Evolutionary conservation across 192 early-diverging fungal species (phyloP), one percentile per base, ranked within the genome.

Genomic region (Backusella tuberculispora): DNA sequence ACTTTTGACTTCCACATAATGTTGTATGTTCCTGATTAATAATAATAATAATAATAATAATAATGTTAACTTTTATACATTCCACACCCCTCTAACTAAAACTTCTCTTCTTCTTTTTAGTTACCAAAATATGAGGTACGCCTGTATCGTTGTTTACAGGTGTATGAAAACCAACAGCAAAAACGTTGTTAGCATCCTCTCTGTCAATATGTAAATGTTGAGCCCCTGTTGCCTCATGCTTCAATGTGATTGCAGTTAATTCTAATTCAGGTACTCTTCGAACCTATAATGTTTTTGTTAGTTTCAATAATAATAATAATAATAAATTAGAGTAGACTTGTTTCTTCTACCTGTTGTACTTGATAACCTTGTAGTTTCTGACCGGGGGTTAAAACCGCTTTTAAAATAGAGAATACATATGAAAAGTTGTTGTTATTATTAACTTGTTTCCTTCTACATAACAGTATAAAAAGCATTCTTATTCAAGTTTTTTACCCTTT

Each of bases 131-230:
- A 77, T 98, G 97, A 63, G 95, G 90, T 7, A 97, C 92, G 4
- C 97, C 97, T 19, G 95, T 92, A 74, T 88, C 92, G 78, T 96
- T 92, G 7, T 71, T 83, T 6, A 91, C 89, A 56, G 95, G 91
- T 1, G 97, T 98, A 24, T 90, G 88, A 78, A 98, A 98, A 5
- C 91, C 95, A 50, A 98, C 90, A 72, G 92, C 93, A 80, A 98
- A 98, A 9, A 97, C 97, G 79, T 97, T 98, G 83, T 98, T 97
- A 10, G 87, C 64, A 77, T 97, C 95, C 71, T 97, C 89, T 63
- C 95, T 88, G 24, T 87, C 81, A 42, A 98, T 90, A 77, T 98
- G 97, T 46, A 97, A 83, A 82, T 95, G 95, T 48, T 95, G 86
- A 41, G 94, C 92, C n/a, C 94, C 94, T 5, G 93, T 94, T 7